A percentile compares a stretch with the other conserved stretches of the same genome.
Conservation (phyloP, 1,139 yeast species). For the Kodamaea sp. region DNA sequence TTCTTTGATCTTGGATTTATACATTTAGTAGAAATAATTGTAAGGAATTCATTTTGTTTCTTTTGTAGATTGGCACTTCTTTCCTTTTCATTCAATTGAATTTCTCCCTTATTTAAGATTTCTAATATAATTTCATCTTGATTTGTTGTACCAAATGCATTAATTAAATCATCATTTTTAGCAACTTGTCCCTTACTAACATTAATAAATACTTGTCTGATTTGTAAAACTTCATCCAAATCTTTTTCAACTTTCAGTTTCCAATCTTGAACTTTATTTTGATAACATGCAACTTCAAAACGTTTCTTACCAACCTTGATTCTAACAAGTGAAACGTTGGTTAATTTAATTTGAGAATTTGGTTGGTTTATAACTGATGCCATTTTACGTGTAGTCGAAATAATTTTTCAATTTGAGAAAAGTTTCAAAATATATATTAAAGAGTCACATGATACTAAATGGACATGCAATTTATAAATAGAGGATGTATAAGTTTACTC, state of each 20-base stretch:
- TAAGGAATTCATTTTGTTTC: slow-evolving; percentile 78
- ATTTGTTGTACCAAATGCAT: slow-evolving; percentile 73
- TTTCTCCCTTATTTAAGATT: slow-evolving; percentile 85
- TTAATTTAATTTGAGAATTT: slow-evolving; percentile 77
- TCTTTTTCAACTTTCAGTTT: slow-evolving; percentile 86
- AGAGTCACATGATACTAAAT: neutral
- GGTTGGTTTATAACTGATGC: slow-evolving; percentile 74
- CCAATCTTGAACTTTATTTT: slow-evolving; percentile 95
- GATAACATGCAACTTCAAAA: slow-evolving; percentile 94
- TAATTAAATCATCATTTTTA: slow-evolving; percentile 73
- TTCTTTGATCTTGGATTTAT: slow-evolving; percentile 86
- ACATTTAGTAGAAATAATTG: slow-evolving; percentile 83
- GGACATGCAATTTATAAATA: slow-evolving; percentile 4
- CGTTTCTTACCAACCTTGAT: slow-evolving; percentile 88
- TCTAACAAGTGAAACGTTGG: slow-evolving; percentile 89
- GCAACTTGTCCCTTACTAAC: slow-evolving; percentile 96
- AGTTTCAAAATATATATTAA: too few species aligned
- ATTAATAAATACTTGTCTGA: slow-evolving; percentile 89
- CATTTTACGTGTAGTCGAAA: slow-evolving; percentile 25
- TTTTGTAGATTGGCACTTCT: slow-evolving; percentile 72
- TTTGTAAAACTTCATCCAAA: slow-evolving; percentile 90
- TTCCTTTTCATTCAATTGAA: slow-evolving; percentile 92
- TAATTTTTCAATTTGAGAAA: too few species aligned
- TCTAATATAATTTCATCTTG: slow-evolving; percentile 71
- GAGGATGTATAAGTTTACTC: slow-evolving; percentile 20